phyloP scores from a whole-genome alignment of 768 basidiomycete genomes.

The Mycena amicta region DNA sequence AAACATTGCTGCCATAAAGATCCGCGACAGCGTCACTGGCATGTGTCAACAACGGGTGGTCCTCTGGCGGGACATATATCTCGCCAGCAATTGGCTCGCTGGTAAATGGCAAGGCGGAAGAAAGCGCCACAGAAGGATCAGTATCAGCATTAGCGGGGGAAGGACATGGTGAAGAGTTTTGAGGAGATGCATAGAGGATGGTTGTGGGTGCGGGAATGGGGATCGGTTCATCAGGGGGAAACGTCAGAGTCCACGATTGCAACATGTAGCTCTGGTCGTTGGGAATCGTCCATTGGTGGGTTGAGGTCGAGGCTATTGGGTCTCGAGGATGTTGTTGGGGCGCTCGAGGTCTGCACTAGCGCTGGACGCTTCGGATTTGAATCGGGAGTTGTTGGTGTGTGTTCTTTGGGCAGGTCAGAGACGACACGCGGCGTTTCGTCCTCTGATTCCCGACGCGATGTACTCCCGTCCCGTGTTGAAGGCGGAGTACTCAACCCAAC shows the following conservation, averaged over 20 bases:
- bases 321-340: background rate
- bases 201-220: background rate
- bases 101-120: background rate
- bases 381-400: conserved; percentile 16
- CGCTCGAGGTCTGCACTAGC: background rate
- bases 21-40: background rate
- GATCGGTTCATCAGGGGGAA: background rate
- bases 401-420: too few relatives aligned
- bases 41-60: background rate
- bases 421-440: background rate
- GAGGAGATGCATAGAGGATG: background rate
- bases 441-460: background rate
- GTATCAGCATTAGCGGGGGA: conserved; percentile 4
- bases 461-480: conserved; percentile 13
- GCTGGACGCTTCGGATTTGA: conserved; percentile 16
- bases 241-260: background rate
- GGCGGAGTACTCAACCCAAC: conserved; percentile 18
- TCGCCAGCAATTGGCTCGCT: background rate
- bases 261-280: background rate
- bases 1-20: background rate
- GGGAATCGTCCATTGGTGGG: too few relatives aligned
- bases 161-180: background rate
- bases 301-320: background rate
- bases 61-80: background rate
- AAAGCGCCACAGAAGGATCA: background rate